Percentiles rank a stretch among this genome's conserved stretches.
Evolutionary conservation across 2,329 filamentous ascomycete genomes (phyloP).

Genomic region (Fusarium humuli): DNA sequence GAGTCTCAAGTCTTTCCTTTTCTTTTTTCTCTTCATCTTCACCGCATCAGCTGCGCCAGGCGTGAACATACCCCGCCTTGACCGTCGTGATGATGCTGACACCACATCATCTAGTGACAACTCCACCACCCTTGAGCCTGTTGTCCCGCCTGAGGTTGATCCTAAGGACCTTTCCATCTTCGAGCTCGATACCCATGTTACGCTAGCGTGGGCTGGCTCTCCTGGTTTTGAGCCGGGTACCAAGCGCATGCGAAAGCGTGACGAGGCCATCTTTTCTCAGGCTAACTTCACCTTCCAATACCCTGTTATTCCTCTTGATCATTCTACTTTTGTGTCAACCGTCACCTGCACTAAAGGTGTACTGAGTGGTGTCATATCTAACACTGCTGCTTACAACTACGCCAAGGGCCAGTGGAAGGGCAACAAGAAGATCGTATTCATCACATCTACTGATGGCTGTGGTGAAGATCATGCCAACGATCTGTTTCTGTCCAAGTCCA

Average conservation of each 20-base stretch:
- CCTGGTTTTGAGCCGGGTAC: not conserved
- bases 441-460: conserved; percentile 14
- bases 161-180: conserved; percentile 8
- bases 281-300: conserved; percentile 29
- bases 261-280: conserved; percentile 12
- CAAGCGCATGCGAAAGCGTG: conserved; percentile 13
- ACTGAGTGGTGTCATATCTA: conserved; percentile 4
- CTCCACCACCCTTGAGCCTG: conserved; percentile 14
- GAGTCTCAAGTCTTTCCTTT: not conserved
- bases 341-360: not conserved
- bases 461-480: conserved; percentile 22
- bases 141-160: conserved; percentile 22
- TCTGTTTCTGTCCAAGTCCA: conserved; percentile 3
- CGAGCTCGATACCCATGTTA: not conserved
- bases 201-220: conserved; percentile 27
- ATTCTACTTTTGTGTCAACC: not conserved
- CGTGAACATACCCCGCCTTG: not conserved
- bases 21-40: not conserved
- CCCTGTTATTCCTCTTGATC: conserved; percentile 24
- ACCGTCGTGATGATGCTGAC: not conserved
- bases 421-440: conserved; percentile 12
- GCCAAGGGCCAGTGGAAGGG: conserved; percentile 21
- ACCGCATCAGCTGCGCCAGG: not conserved
- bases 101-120: not conserved
- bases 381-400: conserved; percentile 3